A percentile compares a stretch with the other conserved stretches of the same genome.
These are phyloP conservation scores for Plasmodium adleri DNA, from an alignment of 169 alveolate genomes.

Conservation along the genomic window DNA sequence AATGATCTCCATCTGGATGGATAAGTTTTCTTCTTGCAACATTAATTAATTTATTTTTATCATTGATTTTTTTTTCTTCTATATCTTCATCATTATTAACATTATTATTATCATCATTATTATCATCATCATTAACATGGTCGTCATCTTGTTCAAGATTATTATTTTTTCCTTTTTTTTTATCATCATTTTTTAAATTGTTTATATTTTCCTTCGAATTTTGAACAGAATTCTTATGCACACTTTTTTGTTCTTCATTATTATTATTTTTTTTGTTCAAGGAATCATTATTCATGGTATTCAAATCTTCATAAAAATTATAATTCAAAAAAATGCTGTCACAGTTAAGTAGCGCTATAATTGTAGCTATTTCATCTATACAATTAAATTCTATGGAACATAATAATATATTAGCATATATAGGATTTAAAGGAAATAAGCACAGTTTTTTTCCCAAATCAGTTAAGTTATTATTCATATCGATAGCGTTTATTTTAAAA, in stretches of 20 bases:
- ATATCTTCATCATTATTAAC: background rate
- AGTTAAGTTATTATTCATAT: slow-evolving; percentile 83
- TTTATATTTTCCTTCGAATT: background rate
- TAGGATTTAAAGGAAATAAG: slow-evolving; percentile 90
- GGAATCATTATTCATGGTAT: slow-evolving; percentile 85
- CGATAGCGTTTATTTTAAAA: slow-evolving; percentile 72
- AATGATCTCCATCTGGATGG: slow-evolving; percentile 98
- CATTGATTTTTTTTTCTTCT: slow-evolving; percentile 87
- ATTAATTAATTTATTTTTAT: slow-evolving; percentile 90
- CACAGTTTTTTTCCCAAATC: slow-evolving; percentile 82
- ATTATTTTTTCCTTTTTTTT: background rate
- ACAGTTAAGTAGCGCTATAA: slow-evolving; percentile 89
- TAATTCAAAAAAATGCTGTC: slow-evolving; percentile 88
- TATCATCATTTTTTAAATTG: background rate
- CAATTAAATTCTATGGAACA: slow-evolving; percentile 92
- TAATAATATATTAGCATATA: slow-evolving; percentile 90
- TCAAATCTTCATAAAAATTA: slow-evolving; percentile 93
- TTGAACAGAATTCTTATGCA: background rate
- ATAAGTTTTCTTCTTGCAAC: slow-evolving; percentile 93
- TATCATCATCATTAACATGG: background rate
- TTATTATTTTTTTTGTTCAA: background rate
- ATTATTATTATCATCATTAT: background rate
- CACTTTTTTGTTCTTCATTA: background rate
- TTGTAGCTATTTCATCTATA: slow-evolving; percentile 91
- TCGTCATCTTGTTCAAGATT: background rate